Conservation (phyloP, 2,329 filamentous ascomycete species). For the Cercospora canescens region DNA sequence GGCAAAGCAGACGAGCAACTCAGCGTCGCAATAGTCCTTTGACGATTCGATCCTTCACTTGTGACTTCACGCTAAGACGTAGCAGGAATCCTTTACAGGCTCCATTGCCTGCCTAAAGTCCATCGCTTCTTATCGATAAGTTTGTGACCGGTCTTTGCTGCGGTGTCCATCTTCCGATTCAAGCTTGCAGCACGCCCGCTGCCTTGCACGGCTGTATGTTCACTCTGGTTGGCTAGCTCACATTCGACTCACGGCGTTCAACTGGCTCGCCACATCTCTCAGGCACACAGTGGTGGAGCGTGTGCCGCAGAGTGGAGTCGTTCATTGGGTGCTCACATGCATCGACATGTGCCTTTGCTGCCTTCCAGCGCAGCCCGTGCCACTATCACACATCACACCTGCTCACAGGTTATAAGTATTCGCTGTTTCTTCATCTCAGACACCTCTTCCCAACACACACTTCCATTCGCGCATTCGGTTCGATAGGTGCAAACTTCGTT, state of each 20-base stretch:
- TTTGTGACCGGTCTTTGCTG: not conserved
- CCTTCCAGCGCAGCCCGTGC: not conserved
- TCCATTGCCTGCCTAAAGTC: constrained; percentile 6
- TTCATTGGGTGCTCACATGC: not conserved
- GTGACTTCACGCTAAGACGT: not conserved
- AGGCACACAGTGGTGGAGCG: constrained; percentile 1
- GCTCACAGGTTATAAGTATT: not conserved
- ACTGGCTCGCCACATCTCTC: not conserved
- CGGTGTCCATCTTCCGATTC: not conserved
- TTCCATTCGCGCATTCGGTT: not conserved
- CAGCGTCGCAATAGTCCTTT: not conserved
- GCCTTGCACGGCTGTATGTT: not conserved
- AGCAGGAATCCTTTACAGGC: constrained; percentile 5
- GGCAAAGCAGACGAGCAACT: not conserved
- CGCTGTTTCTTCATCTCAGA: not conserved
- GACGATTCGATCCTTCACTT: too few species aligned
- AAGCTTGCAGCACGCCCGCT: not conserved
- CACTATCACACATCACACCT: not conserved
- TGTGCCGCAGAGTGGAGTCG: not conserved
- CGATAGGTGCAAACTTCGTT: not conserved
- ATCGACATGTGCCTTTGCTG: not conserved
- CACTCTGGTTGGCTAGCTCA: not conserved
- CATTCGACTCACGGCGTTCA: not conserved
- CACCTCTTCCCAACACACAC: not conserved
- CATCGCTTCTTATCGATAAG: not conserved